Percentiles rank a stretch among this genome's conserved stretches.
phyloP scores from a whole-genome alignment of 1,284 basidiomycete genomes.

The Rhodotorula sp. region DNA sequence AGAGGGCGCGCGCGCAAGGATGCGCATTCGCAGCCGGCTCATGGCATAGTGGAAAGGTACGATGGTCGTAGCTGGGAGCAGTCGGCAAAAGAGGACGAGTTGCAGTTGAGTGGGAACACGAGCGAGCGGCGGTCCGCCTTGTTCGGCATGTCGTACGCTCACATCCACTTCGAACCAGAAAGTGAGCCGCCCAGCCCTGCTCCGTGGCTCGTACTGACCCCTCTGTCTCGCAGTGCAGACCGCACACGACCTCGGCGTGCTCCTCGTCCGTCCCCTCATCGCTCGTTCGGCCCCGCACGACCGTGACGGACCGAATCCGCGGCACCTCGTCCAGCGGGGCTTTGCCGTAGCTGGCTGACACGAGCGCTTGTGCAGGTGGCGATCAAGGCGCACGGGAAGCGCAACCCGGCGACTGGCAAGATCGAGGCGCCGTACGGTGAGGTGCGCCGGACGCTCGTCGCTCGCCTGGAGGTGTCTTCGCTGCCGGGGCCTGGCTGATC shows the following conservation, averaged over 20 bases:
- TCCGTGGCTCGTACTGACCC: not conserved
- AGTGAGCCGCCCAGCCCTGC: not conserved
- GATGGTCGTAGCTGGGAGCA: too few relatives aligned
- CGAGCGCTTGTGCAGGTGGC: slow-evolving; percentile 8
- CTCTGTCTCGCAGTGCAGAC: not conserved
- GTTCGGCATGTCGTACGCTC: not conserved
- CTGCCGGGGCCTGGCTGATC: too few relatives aligned
- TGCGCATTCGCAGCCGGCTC: too few relatives aligned
- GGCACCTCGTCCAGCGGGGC: not conserved
- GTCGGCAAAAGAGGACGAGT: too few relatives aligned
- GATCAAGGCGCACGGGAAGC: slow-evolving; percentile 27
- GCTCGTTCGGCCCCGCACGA: not conserved
- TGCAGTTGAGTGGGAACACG: too few relatives aligned
- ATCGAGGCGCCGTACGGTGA: slow-evolving; percentile 26
- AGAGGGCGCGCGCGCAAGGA: too few relatives aligned
- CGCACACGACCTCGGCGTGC: slow-evolving; percentile 27
- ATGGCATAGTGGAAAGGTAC: too few relatives aligned
- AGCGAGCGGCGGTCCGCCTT: too few relatives aligned
- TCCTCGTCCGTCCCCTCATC: slow-evolving; percentile 7
- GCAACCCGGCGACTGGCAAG: not conserved
- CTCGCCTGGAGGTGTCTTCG: too few relatives aligned
- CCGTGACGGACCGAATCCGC: not conserved
- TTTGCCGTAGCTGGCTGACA: not conserved
- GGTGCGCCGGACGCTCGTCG: too few relatives aligned
- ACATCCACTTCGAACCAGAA: not conserved